Evolutionary conservation across 345 rosid species (phyloP).

Genomic region (Brassica nigra): DNA sequence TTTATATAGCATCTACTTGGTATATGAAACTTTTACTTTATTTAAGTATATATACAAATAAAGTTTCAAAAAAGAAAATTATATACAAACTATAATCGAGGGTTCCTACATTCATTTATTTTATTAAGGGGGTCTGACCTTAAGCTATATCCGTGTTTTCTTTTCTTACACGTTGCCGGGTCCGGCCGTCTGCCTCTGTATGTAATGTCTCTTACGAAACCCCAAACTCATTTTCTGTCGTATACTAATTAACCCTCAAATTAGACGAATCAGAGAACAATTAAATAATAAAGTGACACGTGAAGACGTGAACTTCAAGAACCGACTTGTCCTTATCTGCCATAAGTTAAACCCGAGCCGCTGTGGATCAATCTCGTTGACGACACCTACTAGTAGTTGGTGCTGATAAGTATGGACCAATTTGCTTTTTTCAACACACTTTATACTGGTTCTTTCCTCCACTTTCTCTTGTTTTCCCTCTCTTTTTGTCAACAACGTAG

Average conservation of each 20-base stretch:
- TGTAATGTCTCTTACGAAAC: conserved; percentile 16
- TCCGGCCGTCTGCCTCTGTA: conserved; percentile 29
- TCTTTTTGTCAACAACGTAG: background rate
- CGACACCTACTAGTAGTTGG: conserved; percentile 38
- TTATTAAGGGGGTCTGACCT: conserved; percentile 21
- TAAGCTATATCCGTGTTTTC: conserved; percentile 28
- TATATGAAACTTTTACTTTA: conserved; percentile 7
- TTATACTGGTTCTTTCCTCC: background rate
- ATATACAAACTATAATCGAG: background rate
- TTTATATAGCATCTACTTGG: conserved; percentile 17
- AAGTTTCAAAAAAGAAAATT: no score
- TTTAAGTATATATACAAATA: background rate
- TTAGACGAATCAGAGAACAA: background rate
- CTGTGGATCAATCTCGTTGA: conserved; percentile 11
- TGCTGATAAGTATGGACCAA: conserved; percentile 41
- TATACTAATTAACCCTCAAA: background rate
- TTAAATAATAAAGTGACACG: background rate
- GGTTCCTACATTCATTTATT: background rate
- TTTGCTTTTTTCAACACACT: conserved; percentile 4
- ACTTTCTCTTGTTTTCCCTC: conserved; percentile 14
- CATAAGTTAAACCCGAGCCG: conserved; percentile 19
- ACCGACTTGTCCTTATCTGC: background rate
- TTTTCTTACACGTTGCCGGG: conserved; percentile 29
- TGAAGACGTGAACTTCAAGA: conserved; percentile 6
- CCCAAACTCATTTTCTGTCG: conserved; percentile 17